Conservation (phyloP, 169 alveolate species). For the Plasmodium vivax region DNA sequence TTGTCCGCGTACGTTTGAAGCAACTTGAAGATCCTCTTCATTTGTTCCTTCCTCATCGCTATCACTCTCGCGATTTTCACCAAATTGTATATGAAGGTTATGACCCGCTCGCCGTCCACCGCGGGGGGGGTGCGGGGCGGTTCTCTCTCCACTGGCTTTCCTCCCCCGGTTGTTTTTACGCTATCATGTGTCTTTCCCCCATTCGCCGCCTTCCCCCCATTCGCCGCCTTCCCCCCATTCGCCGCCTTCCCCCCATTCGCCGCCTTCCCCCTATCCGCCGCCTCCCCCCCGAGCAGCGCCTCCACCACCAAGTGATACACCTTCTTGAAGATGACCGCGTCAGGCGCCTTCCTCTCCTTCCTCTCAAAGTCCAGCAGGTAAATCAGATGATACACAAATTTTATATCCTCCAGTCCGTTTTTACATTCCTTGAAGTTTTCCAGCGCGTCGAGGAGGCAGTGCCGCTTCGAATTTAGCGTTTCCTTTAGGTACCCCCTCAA, state of each 20-base stretch:
- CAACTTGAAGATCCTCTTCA: constrained; percentile 5
- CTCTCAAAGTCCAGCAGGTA: constrained; percentile 13
- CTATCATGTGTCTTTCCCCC: too few species aligned
- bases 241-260: not conserved
- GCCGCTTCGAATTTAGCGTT: constrained; percentile 20
- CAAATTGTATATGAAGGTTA: constrained; percentile 11
- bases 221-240: not conserved
- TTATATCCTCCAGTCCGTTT: constrained; percentile 56
- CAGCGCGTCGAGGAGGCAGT: constrained; percentile 19
- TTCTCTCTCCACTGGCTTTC: not conserved
- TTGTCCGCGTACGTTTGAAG: constrained; percentile 16
- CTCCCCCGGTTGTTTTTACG: not conserved
- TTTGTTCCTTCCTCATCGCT: not conserved
- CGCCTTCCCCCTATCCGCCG: not conserved
- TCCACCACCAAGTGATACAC: constrained; percentile 41
- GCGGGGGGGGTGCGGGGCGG: not conserved
- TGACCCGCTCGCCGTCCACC: constrained; percentile 2
- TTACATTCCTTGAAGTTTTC: constrained; percentile 23
- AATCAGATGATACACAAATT: constrained; percentile 23
- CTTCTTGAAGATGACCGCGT: constrained; percentile 14
- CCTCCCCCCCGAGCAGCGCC: not conserved
- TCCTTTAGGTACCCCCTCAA: constrained; percentile 18
- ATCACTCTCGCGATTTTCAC: constrained; percentile 51
- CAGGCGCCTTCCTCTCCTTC: constrained; percentile 1
- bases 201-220: not conserved